A percentile compares a stretch with the other conserved stretches of the same genome.
Evolutionary conservation across 129 eudicot genomes (phyloP).

Genomic region (Ambrosia trifida): DNA sequence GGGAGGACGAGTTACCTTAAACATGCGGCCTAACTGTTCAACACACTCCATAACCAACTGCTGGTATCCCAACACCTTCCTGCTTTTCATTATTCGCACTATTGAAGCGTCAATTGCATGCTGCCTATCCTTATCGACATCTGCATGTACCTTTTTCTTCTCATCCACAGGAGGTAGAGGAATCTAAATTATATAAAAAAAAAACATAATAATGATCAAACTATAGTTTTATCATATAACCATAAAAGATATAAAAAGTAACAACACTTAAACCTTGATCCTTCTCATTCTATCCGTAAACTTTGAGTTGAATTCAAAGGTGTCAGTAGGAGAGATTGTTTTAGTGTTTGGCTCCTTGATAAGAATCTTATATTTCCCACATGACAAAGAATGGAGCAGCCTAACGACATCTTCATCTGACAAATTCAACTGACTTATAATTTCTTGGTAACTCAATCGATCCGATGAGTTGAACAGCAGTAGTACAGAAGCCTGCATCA

Average conservation of each 20-base stretch:
- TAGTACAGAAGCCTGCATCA: conserved; percentile 39
- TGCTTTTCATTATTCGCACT: conserved; percentile 89
- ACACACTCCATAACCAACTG: conserved; percentile 91
- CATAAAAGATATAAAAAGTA: not conserved
- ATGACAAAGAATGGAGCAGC: conserved; percentile 66
- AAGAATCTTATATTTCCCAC: conserved; percentile 55
- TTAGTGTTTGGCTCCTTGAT: conserved; percentile 75
- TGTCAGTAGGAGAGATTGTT: conserved; percentile 49
- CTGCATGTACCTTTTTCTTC: conserved; percentile 64
- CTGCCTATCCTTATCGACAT: conserved; percentile 85
- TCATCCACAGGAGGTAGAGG: conserved; percentile 73
- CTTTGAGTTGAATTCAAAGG: conserved; percentile 46
- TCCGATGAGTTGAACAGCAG: conserved; percentile 65
- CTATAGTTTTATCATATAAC: conserved; percentile 23
- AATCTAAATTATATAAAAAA: conserved; percentile 31
- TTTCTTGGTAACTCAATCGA: conserved; percentile 56
- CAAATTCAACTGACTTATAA: conserved; percentile 47
- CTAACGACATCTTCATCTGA: conserved; percentile 61
- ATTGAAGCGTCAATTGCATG: conserved; percentile 91
- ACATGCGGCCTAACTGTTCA: conserved; percentile 92
- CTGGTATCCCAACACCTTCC: conserved; percentile 84
- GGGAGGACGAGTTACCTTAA: conserved; percentile 57
- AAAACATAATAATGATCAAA: too few species aligned
- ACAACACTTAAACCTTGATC: conserved; percentile 41
- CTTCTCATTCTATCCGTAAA: conserved; percentile 44